A percentile compares a stretch with the other conserved stretches of the same genome.
These are phyloP conservation scores for Tephrocybe sp. DNA, from an alignment of 768 basidiomycete species.

Conservation along the genomic window DNA sequence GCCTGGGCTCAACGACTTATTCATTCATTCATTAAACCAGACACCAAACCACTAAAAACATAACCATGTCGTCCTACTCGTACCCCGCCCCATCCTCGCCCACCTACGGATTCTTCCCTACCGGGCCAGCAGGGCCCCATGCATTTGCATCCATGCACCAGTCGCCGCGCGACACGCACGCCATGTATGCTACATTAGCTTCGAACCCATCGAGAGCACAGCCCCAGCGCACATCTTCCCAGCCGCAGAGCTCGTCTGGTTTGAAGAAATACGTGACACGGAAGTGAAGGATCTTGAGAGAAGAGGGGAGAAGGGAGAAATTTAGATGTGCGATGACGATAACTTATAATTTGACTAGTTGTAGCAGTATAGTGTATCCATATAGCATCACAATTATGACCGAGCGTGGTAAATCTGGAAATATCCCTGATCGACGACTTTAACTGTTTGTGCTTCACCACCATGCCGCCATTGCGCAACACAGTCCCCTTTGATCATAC, in stretches of 20 bases:
- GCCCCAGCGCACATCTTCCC: conserved; percentile 16
- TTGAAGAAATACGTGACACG: conserved; percentile 33
- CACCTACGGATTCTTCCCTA: conserved; percentile 58
- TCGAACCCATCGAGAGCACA: conserved; percentile 19
- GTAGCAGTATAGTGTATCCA: conserved; percentile 17
- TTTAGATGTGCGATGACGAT: conserved; percentile 1
- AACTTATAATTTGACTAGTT: conserved; percentile 15
- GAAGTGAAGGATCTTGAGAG: conserved; percentile 21
- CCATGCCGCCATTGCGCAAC: conserved; percentile 35
- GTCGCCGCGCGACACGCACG: conserved; percentile 58
- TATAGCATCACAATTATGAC: conserved; percentile 1
- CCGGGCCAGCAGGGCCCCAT: conserved; percentile 51
- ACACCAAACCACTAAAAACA: conserved; percentile 12
- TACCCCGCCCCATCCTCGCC: conserved; percentile 50
- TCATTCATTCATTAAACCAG: conserved; percentile 1
- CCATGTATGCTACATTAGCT: conserved; percentile 53
- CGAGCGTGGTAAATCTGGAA: conserved; percentile 19
- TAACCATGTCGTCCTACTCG: conserved; percentile 45
- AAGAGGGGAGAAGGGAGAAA: neutral
- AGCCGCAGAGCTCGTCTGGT: conserved; percentile 23
- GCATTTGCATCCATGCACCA: conserved; percentile 56
- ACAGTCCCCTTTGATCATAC: conserved; percentile 30
- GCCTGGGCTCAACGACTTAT: neutral
- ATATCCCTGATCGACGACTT: conserved; percentile 14
- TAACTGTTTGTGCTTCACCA: conserved; percentile 14